Percentiles rank a stretch among this genome's conserved stretches.
Evolutionary conservation across 306 rosid species (phyloP).

Genomic region (Begonia masoniana): DNA sequence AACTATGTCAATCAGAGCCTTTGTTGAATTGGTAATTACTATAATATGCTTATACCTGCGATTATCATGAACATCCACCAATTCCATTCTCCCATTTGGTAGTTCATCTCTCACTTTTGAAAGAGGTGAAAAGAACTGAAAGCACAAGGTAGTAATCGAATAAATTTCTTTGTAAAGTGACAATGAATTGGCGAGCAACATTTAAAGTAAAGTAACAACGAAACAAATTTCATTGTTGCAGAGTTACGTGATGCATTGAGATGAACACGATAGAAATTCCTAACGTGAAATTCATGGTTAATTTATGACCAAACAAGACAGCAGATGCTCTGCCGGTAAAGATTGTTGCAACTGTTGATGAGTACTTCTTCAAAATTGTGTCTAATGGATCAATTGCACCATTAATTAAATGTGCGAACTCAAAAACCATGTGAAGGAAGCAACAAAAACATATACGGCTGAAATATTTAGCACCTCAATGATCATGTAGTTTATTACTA

Average conservation of each 20-base stretch:
- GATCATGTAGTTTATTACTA: no score
- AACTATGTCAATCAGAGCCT: neutral
- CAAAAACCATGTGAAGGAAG: no score
- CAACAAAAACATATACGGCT: no score
- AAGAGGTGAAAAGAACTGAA: conserved; percentile 83
- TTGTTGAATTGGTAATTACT: conserved; percentile 4
- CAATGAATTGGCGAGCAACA: conserved; percentile 1
- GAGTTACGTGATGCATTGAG: conserved; percentile 95
- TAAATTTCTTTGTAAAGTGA: neutral
- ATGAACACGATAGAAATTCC: conserved; percentile 97
- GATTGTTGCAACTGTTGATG: conserved; percentile 96
- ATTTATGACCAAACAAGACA: conserved; percentile 75
- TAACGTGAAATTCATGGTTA: conserved; percentile 78
- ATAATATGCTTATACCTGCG: conserved; percentile 41
- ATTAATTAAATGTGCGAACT: neutral
- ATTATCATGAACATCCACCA: conserved; percentile 51
- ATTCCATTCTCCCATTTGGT: conserved; percentile 55
- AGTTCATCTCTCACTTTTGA: conserved; percentile 73
- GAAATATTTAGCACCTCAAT: no score
- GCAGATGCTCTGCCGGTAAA: conserved; percentile 98
- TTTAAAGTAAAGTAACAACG: no score
- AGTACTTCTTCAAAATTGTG: conserved; percentile 94
- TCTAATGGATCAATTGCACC: conserved; percentile 33
- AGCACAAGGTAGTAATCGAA: conserved; percentile 10
- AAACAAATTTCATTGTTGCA: neutral